Evolutionary conservation across 140 eudicot species (phyloP).

Genomic region (Senecio squalidus): DNA sequence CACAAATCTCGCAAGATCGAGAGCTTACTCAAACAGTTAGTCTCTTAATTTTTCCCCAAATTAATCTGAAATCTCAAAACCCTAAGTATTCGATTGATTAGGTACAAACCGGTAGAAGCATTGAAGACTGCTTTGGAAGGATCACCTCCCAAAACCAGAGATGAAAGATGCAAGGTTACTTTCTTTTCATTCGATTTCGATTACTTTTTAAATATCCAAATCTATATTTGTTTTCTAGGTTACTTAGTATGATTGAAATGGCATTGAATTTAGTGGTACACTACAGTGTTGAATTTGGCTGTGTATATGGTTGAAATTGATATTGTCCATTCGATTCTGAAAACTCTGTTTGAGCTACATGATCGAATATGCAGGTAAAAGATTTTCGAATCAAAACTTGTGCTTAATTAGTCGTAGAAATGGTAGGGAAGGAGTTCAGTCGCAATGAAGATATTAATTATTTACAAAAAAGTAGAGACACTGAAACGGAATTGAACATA

Average conservation of each 20-base stretch:
- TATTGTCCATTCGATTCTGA: no score
- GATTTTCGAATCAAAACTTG: no score
- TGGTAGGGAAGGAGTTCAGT: no score
- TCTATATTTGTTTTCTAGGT: background rate
- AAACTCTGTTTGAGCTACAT: no score
- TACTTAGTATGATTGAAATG: background rate
- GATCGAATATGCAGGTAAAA: no score
- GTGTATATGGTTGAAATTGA: no score
- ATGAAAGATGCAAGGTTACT: conserved; percentile 87
- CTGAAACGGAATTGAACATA: no score
- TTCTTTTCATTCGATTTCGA: background rate
- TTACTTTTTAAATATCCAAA: background rate
- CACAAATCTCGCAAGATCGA: conserved; percentile 93
- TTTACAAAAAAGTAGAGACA: no score
- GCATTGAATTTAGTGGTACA: background rate
- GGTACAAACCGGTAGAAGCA: conserved; percentile 88
- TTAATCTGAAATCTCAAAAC: background rate
- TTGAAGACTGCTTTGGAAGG: conserved; percentile 88
- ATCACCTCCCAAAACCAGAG: conserved; percentile 73
- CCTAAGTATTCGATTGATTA: conserved; percentile 4
- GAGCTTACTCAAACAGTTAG: conserved; percentile 73
- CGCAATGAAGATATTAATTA: no score
- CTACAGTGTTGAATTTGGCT: background rate
- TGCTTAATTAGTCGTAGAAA: no score
- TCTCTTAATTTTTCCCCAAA: background rate